These are phyloP conservation scores for Candida ascalaphidarum DNA, from an alignment of 805 yeast species.

Conservation along the genomic window DNA sequence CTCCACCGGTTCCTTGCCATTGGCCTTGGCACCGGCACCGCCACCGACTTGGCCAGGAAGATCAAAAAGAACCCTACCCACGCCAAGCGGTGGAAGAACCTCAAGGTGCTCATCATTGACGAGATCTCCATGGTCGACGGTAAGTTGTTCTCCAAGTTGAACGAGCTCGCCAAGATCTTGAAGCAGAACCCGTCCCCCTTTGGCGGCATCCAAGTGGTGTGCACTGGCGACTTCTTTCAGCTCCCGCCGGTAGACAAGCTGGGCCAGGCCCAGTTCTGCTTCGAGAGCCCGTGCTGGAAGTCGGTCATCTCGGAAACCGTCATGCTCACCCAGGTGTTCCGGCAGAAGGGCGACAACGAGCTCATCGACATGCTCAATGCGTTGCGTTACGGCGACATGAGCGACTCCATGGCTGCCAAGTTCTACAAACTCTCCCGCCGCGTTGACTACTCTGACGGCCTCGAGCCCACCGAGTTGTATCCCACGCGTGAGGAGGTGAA, in stretches of 20 bases:
- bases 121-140: constrained; percentile 95
- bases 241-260: constrained; percentile 73
- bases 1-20: constrained; percentile 80
- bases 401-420: constrained; percentile 35
- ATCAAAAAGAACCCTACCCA: constrained; percentile 39
- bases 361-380: constrained; percentile 76
- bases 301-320: constrained; percentile 56
- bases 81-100: constrained; percentile 51
- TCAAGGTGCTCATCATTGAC: constrained; percentile 74
- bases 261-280: constrained; percentile 47
- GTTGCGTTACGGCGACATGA: constrained; percentile 64
- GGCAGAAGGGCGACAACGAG: constrained; percentile 75
- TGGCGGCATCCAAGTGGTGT: constrained; percentile 86
- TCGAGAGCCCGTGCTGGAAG: constrained; percentile 68
- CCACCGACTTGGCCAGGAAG: constrained; percentile 34
- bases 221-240: constrained; percentile 96
- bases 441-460: constrained; percentile 58
- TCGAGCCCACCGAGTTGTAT: constrained; percentile 82
- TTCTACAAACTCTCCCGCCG: constrained; percentile 52
- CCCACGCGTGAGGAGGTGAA: constrained; percentile 86
- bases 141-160: constrained; percentile 62
- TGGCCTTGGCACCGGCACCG: constrained; percentile 62
- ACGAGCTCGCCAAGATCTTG: constrained; percentile 52
- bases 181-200: constrained; percentile 53
- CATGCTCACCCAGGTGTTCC: constrained; percentile 68